These are phyloP conservation scores for Porphyrellus sp. DNA, from an alignment of 1,284 basidiomycete genomes.

Conservation along the genomic window DNA sequence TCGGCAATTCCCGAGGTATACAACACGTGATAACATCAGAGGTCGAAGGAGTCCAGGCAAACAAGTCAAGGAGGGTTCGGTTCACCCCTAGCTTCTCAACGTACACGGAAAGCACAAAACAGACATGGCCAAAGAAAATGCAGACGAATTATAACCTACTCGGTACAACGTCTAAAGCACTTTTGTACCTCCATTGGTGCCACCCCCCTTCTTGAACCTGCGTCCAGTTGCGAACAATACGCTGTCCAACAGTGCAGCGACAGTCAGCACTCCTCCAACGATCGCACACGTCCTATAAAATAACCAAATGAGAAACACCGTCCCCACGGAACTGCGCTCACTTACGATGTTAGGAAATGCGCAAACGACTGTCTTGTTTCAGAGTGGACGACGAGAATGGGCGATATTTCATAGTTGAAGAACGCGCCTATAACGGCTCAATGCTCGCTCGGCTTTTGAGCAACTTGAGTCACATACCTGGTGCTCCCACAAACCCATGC, in stretches of 20 bases:
- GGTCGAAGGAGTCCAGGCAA: too few relatives aligned
- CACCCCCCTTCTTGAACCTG: constrained; percentile 58
- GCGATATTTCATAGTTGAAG: constrained; percentile 99
- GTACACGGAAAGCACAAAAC: not conserved
- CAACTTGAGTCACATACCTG: constrained; percentile 46
- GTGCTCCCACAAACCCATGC: constrained; percentile 78
- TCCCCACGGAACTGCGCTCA: constrained; percentile 16
- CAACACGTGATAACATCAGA: constrained; percentile 12
- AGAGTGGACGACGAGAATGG: constrained; percentile 88
- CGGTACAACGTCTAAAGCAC: constrained; percentile 41
- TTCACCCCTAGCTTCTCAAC: constrained; percentile 15
- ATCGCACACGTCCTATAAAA: constrained; percentile 87
- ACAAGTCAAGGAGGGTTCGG: constrained; percentile 10
- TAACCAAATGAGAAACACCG: not conserved
- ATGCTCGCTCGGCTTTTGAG: not conserved
- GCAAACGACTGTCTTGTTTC: constrained; percentile 93
- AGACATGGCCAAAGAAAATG: constrained; percentile 17
- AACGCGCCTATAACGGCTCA: constrained; percentile 58
- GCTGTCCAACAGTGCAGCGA: constrained; percentile 90
- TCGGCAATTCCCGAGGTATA: constrained; percentile 26
- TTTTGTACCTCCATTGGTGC: constrained; percentile 42
- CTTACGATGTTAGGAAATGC: constrained; percentile 94
- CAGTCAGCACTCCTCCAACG: constrained; percentile 93
- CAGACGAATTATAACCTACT: constrained; percentile 7
- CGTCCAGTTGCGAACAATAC: constrained; percentile 77